These are phyloP conservation scores for Rhodotorula graminis DNA, from an alignment of 768 basidiomycete species.

Conservation along the genomic window DNA sequence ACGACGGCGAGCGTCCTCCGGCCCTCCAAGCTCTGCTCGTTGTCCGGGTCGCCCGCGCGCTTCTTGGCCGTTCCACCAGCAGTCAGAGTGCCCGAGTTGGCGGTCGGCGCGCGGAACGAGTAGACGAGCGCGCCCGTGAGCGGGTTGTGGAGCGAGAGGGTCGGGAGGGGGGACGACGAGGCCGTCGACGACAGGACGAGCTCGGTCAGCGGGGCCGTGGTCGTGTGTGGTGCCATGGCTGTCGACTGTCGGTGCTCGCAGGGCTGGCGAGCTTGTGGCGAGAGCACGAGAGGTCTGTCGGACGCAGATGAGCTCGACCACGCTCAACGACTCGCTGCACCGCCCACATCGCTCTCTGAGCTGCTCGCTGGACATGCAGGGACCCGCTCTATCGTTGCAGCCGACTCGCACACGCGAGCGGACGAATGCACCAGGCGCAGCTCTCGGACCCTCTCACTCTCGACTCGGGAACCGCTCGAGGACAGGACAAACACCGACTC, in stretches of 20 bases:
- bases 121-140: slow-evolving; percentile 31
- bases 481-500: too few species aligned
- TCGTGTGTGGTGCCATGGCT: background rate
- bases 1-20: slow-evolving; percentile 56
- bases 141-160: slow-evolving; percentile 31
- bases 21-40: background rate
- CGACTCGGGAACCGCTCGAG: too few species aligned
- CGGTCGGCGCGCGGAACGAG: slow-evolving; percentile 31
- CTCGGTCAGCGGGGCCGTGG: slow-evolving; percentile 25
- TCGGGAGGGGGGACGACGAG: slow-evolving; percentile 20
- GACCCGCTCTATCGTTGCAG: too few species aligned
- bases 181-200: slow-evolving; percentile 30
- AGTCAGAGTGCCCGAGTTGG: background rate
- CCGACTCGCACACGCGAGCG: too few species aligned
- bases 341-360: too few species aligned
- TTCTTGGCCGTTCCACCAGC: background rate
- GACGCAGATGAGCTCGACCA: background rate
- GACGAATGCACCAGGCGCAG: too few species aligned
- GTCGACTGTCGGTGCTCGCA: background rate
- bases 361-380: too few species aligned
- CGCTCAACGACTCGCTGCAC: too few species aligned
- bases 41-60: slow-evolving; percentile 7
- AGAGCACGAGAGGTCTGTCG: background rate
- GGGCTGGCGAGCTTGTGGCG: background rate
- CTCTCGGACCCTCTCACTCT: too few species aligned